A percentile compares a stretch with the other conserved stretches of the same genome.
Conservation (phyloP, 176 grass and related monocot genomes). For the Rhynchospora breviuscula region DNA sequence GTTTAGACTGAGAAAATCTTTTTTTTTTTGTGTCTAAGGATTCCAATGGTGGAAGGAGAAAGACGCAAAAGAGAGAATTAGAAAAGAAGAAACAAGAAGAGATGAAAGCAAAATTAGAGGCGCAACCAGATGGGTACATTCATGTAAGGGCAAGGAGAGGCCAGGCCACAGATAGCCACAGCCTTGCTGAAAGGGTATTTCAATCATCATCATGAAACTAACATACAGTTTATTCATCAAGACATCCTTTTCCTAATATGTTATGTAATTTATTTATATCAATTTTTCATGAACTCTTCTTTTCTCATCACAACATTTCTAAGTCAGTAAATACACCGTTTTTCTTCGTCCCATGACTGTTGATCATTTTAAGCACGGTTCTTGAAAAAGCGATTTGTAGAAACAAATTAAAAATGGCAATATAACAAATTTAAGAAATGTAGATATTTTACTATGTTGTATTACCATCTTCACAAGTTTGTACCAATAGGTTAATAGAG, state of each 20-base stretch:
- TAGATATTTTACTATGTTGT: neutral
- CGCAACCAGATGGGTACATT: constrained; percentile 24
- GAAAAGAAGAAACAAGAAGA: constrained; percentile 10
- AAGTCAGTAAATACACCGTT: neutral
- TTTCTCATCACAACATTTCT: neutral
- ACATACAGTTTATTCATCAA: neutral
- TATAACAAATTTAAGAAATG: neutral
- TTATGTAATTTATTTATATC: no score
- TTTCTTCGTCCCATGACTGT: neutral
- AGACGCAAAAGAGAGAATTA: constrained; percentile 25
- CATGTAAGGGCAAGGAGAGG: constrained; percentile 42
- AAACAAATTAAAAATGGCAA: neutral
- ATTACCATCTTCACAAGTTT: neutral
- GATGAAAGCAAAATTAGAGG: constrained; percentile 16
- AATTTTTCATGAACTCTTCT: neutral
- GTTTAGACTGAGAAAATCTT: neutral
- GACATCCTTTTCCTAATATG: neutral
- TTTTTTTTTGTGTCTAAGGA: neutral
- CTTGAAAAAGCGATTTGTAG: neutral
- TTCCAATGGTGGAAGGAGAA: constrained; percentile 25
- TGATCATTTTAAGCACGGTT: neutral
- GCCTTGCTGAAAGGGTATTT: constrained; percentile 33
- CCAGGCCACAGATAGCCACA: constrained; percentile 35
- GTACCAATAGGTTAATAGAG: neutral
- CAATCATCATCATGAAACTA: neutral